Conservation (phyloP, 805 yeast species). For the Kurtzmaniella fragi region DNA sequence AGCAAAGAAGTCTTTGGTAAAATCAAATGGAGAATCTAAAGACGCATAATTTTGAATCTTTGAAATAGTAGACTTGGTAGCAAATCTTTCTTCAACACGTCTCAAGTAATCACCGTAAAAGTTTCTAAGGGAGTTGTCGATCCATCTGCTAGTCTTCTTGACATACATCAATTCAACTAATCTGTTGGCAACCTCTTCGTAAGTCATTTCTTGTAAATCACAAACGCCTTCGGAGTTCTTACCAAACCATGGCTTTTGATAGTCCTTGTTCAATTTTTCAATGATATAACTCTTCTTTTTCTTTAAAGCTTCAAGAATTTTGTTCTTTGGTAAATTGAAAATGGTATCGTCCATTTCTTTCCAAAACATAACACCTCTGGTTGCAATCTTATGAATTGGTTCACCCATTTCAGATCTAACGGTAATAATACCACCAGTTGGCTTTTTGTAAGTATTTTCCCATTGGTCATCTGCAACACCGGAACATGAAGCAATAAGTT, state of each 20-base stretch:
- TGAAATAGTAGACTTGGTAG: slow-evolving; percentile 50
- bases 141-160: slow-evolving; percentile 76
- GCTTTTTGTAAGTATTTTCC: slow-evolving; percentile 92
- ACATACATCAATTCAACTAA: slow-evolving; percentile 86
- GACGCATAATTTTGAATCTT: slow-evolving; percentile 69
- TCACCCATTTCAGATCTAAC: slow-evolving; percentile 99
- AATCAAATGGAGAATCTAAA: slow-evolving; percentile 61
- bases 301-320: slow-evolving; percentile 72
- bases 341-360: slow-evolving; percentile 93
- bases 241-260: slow-evolving; percentile 98
- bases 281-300: slow-evolving; percentile 86
- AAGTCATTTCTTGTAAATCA: slow-evolving; percentile 94
- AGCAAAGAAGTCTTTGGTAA: slow-evolving; percentile 54
- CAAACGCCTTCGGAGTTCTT: slow-evolving; percentile 71
- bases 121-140: slow-evolving; percentile 79
- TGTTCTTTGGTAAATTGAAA: slow-evolving; percentile 85
- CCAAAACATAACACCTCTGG: slow-evolving; percentile 97
- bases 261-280: slow-evolving; percentile 82
- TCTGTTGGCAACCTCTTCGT: slow-evolving; percentile 83
- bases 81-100: slow-evolving; percentile 96
- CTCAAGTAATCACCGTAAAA: slow-evolving; percentile 82
- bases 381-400: slow-evolving; percentile 97
- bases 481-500: slow-evolving; percentile 81
- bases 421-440: slow-evolving; percentile 95
- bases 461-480: slow-evolving; percentile 88